These are phyloP conservation scores for Monotropa hypopitys DNA, from an alignment of 179 eudicot species.

Conservation along the genomic window DNA sequence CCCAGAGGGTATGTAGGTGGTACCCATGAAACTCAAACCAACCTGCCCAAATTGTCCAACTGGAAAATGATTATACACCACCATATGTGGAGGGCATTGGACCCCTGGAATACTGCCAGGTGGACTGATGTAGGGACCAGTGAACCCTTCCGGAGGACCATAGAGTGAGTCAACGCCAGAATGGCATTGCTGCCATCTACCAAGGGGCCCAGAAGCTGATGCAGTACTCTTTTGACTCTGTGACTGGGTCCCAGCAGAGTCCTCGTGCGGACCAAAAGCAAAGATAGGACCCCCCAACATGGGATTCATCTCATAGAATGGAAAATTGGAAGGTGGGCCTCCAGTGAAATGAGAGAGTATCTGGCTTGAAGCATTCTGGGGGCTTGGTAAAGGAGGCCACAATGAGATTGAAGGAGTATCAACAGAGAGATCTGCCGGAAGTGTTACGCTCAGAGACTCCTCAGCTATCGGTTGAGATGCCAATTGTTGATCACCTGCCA, in stretches of 20 bases:
- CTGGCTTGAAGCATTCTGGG: slow-evolving; percentile 62
- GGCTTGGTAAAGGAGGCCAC: slow-evolving; percentile 92
- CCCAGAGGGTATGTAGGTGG: slow-evolving; percentile 81
- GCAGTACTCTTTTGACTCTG: slow-evolving; percentile 48
- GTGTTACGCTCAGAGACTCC: slow-evolving; percentile 66
- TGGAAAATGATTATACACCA: slow-evolving; percentile 92
- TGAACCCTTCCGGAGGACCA: slow-evolving; percentile 71
- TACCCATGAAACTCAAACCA: slow-evolving; percentile 93
- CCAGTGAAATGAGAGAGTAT: slow-evolving; percentile 69
- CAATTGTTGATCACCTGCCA: slow-evolving; percentile 38
- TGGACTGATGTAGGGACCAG: slow-evolving; percentile 74
- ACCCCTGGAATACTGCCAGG: slow-evolving; percentile 82
- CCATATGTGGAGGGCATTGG: slow-evolving; percentile 95
- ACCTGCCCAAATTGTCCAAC: slow-evolving; percentile 95
- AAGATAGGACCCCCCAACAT: slow-evolving; percentile 79
- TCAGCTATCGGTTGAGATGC: slow-evolving; percentile 48
- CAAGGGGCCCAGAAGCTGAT: slow-evolving; percentile 51
- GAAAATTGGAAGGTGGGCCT: slow-evolving; percentile 64
- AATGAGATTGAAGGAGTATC: slow-evolving; percentile 80
- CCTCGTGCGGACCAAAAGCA: slow-evolving; percentile 72
- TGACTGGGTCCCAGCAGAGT: slow-evolving; percentile 49
- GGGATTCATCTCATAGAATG: slow-evolving; percentile 83
- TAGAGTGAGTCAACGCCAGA: slow-evolving; percentile 83
- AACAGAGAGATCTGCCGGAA: slow-evolving; percentile 94
- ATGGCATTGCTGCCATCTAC: slow-evolving; percentile 81